phyloP scores from a whole-genome alignment of 1,284 basidiomycete species.

The Kalmanozyma brasiliensis region DNA sequence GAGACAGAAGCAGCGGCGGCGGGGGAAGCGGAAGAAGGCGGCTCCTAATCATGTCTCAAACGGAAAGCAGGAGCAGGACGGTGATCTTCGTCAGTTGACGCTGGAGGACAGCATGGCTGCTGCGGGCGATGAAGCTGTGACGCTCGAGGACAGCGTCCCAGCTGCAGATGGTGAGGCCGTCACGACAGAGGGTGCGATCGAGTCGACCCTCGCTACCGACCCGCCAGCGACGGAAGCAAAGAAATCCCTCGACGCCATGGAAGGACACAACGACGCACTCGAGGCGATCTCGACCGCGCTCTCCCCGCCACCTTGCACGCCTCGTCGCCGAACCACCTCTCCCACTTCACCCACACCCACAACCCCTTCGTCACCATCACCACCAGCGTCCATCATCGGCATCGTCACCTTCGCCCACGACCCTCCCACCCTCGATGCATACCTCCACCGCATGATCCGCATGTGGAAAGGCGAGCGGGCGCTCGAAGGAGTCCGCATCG shows the following conservation, averaged over 20 bases:
- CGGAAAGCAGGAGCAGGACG: background rate
- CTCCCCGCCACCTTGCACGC: slow-evolving; percentile 7
- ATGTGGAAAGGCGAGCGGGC: slow-evolving; percentile 51
- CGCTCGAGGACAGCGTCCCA: background rate
- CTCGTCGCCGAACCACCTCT: slow-evolving; percentile 2
- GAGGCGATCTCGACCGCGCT: slow-evolving; percentile 16
- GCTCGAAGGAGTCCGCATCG: slow-evolving; percentile 39
- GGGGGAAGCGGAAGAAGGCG: slow-evolving; percentile 18
- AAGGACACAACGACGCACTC: slow-evolving; percentile 19
- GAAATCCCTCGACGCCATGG: slow-evolving; percentile 28
- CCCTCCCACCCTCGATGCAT: slow-evolving; percentile 22
- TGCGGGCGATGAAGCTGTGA: background rate
- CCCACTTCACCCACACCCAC: background rate
- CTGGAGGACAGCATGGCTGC: background rate
- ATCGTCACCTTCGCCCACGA: slow-evolving; percentile 41
- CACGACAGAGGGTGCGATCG: too few relatives aligned
- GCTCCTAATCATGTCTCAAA: too few relatives aligned
- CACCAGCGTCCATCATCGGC: slow-evolving; percentile 29
- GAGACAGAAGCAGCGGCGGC: slow-evolving; percentile 5
- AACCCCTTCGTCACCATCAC: slow-evolving; percentile 1
- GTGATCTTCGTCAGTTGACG: slow-evolving; percentile 2
- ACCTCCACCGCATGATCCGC: slow-evolving; percentile 37
- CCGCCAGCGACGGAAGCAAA: background rate
- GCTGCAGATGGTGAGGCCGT: too few relatives aligned
- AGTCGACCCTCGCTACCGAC: background rate